phyloP scores from a whole-genome alignment of 2,329 filamentous ascomycete genomes.

The Aspergillus pseudoglaucus region DNA sequence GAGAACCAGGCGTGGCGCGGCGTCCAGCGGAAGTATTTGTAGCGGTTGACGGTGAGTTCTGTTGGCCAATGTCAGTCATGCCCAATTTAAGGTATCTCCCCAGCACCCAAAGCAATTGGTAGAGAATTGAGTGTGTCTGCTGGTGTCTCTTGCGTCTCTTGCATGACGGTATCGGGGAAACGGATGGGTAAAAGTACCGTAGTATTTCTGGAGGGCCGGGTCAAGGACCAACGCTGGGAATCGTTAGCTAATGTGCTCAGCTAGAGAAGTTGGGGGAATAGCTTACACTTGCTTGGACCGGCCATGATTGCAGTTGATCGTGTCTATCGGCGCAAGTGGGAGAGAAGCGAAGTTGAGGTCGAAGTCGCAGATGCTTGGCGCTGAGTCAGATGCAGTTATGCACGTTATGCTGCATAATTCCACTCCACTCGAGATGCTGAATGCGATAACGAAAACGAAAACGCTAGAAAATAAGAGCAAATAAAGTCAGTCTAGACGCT shows the following conservation, averaged over 20 bases:
- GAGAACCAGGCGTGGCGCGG: slow-evolving; percentile 71
- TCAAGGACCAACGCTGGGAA: slow-evolving; percentile 38
- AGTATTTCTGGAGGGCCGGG: slow-evolving; percentile 44
- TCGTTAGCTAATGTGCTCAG: slow-evolving; percentile 39
- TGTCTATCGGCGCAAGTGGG: not conserved
- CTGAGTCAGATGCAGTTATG: not conserved
- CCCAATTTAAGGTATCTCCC: not conserved
- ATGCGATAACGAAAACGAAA: not conserved
- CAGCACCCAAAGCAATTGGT: too few species aligned
- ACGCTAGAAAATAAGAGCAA: too few species aligned
- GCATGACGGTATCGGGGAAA: slow-evolving; percentile 10
- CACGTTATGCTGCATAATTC: not conserved
- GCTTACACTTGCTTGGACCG: slow-evolving; percentile 43
- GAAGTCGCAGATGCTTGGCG: not conserved
- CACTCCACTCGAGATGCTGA: not conserved
- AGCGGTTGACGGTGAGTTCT: slow-evolving; percentile 80
- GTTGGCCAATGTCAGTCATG: slow-evolving; percentile 5
- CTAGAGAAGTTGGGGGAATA: slow-evolving; percentile 7
- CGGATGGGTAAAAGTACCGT: slow-evolving; percentile 35
- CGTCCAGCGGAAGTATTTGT: slow-evolving; percentile 96
- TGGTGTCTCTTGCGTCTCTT: not conserved
- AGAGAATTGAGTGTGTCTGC: too few species aligned
- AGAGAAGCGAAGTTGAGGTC: not conserved
- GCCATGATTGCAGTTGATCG: slow-evolving; percentile 38
- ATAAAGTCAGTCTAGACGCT: too few species aligned